A percentile compares a stretch with the other conserved stretches of the same genome.
Conservation (phyloP, 148 eudicot genomes). For the Fallopia convolvulus region DNA sequence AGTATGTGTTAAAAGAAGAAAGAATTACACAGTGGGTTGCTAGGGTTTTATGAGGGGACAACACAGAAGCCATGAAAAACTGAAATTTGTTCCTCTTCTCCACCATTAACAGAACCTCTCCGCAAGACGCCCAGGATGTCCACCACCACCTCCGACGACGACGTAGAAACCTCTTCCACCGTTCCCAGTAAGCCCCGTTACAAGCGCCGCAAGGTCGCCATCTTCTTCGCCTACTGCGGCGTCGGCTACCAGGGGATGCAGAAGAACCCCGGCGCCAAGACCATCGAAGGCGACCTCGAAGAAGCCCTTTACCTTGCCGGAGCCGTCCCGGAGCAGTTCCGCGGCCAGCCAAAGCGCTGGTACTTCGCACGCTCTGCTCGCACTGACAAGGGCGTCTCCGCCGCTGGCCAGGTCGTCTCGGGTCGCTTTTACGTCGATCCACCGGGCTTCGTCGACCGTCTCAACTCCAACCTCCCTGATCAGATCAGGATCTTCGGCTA, state of each 20-base stretch:
- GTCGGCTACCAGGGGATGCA: constrained; percentile 97
- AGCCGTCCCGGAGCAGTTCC: constrained; percentile 62
- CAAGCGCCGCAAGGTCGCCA: constrained; percentile 84
- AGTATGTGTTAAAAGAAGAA: neutral
- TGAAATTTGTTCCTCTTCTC: neutral
- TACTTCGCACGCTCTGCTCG: constrained; percentile 93
- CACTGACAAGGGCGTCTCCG: constrained; percentile 88
- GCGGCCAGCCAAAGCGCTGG: constrained; percentile 46
- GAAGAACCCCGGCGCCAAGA: constrained; percentile 92
- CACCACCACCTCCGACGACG: constrained; percentile 30
- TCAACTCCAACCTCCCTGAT: constrained; percentile 35
- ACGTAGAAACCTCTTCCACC: constrained; percentile 13
- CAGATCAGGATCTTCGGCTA: constrained; percentile 71
- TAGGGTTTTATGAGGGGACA: neutral
- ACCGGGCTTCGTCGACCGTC: constrained; percentile 54
- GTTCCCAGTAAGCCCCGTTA: constrained; percentile 25
- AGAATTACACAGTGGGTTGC: neutral
- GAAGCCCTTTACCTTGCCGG: constrained; percentile 70
- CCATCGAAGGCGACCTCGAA: constrained; percentile 90
- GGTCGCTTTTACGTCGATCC: constrained; percentile 80
- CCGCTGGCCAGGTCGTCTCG: constrained; percentile 84
- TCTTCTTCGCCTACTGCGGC: constrained; percentile 87
- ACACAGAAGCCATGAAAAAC: neutral
- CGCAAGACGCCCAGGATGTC: constrained; percentile 68
- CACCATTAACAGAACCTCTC: constrained; percentile 21